Evolutionary conservation across 2,329 filamentous ascomycete genomes (phyloP), one percentile per base, ranked within the genome.

Genomic region (Plenodomus biglobosus): DNA sequence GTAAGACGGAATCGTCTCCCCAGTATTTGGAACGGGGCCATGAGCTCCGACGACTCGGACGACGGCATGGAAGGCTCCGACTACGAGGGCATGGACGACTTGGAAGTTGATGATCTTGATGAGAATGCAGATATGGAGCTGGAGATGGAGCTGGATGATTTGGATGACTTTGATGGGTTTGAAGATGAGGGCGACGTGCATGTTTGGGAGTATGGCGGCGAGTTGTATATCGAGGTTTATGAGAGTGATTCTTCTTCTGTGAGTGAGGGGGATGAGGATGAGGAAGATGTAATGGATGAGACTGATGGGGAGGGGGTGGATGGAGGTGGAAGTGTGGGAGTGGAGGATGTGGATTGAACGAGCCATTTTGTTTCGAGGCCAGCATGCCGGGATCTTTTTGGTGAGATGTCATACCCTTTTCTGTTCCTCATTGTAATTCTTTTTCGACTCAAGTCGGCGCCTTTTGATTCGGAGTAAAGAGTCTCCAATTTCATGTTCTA

Each of bases 141-240:
- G 3, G 54, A 57, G 30, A 35, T 52, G 8, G 52, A 52, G 22
- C 40, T 56, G 6, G 51, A 56, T 3, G 20, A 49, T 10, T 50
- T 56, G 3, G 38, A 46, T 18, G 63, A 71, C 19, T 68, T 65
- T 46, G 65, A 48, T 58, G 91, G 88, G n/a, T 48, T 49, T 8
- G 42, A 42, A 4, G 47, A 50, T 8, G 50, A 52, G 1, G 47
- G 52, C 3, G 40, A 44, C 10, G 17, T 45, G 20, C 42, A 53
- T 16, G 8, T 55, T 3, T 47, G 42, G 24, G 50, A 49, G 30
- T 40, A 56, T 19, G 40, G 55, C 7, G 55, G 49, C 3, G 40
- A 53, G 20, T 20, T 55, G 22, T 49, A 50, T 5, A 41, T 53
- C 21, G 40, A 42, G 6, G 38, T 53, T 17, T 51, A 47, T 34